Conservation (phyloP, 164 flowering plant genomes). For the Magnolia sinica region DNA sequence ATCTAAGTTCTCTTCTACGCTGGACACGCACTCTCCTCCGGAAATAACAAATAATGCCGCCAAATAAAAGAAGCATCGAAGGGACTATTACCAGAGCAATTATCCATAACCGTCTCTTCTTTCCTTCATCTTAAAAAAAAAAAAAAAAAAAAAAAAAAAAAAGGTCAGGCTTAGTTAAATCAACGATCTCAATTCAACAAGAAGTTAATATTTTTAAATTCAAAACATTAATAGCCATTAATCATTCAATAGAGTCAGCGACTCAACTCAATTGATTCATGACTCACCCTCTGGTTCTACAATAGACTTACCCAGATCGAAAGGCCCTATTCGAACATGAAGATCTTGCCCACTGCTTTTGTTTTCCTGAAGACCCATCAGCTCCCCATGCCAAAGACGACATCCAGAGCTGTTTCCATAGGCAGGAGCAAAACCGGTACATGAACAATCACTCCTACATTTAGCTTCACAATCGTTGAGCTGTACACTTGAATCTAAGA, state of each 20-base stretch:
- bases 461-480: background rate
- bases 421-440: constrained; percentile 5
- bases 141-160: background rate
- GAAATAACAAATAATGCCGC: background rate
- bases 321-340: background rate
- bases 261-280: background rate
- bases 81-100: background rate
- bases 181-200: no score
- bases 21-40: no score
- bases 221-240: background rate
- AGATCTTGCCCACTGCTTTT: background rate
- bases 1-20: background rate
- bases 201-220: no score
- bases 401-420: constrained; percentile 2
- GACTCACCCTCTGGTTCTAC: background rate
- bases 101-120: background rate
- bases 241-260: background rate
- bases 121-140: background rate
- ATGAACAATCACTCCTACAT: constrained; percentile 6
- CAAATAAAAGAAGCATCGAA: background rate
- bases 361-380: background rate
- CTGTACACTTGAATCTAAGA: background rate
- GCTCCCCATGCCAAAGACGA: background rate
- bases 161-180: background rate
- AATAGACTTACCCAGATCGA: background rate